Evolutionary conservation across 2,329 filamentous ascomycete species (phyloP), one percentile per base, ranked within the genome.

Genomic region (Diplocarpon rosae): DNA sequence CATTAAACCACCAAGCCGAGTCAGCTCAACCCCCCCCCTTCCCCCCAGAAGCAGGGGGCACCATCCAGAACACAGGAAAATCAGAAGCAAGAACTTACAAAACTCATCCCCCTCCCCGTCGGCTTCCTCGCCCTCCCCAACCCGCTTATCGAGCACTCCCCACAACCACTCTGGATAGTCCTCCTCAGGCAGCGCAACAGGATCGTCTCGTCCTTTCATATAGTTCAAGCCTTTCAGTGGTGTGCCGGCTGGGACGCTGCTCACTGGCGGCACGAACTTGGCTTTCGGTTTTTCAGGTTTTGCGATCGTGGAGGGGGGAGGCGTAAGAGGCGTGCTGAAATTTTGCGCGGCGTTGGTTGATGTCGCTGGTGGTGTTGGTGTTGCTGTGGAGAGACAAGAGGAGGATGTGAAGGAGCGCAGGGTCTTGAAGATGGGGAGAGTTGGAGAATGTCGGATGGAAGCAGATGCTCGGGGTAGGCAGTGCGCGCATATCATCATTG

Each of bases 121-220:
- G 2, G 66, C 68, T 12, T 64, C 66, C 15, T 65, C 64, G 3
- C 58, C 63, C 59, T 72, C 76, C 63, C 76, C 74, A 64, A 76
- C 67, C 56, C 64, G 69, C 46, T 75, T 70, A 40, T 80, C 74
- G 44, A 92, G 66, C 54, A 83, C 78, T 2, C 65, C 70, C 86
- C 86, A 93, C 50, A 93, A 64, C 86, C 86, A 93, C 17, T 69
- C 69, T 2, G 86, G 86, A 64, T 93, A 93, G 50, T 84, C 83
- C 16, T 78, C 70, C 55, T 93, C 86, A 29, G 78, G 70, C 56
- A 80, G 63, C 9, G 86, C 86, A 5, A 90, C 69, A 0, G 86
- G 85, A 59, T 90, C 85, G 30, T 71, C 66, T 59, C 75, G 73
- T 53, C 75, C 77, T 68, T 92, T 92, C 58, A 80, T 65, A 65